Evolutionary conservation across 1,284 basidiomycete species (phyloP), one percentile per base, ranked within the genome.

Genomic region (Ceratobasidium theobromae): DNA sequence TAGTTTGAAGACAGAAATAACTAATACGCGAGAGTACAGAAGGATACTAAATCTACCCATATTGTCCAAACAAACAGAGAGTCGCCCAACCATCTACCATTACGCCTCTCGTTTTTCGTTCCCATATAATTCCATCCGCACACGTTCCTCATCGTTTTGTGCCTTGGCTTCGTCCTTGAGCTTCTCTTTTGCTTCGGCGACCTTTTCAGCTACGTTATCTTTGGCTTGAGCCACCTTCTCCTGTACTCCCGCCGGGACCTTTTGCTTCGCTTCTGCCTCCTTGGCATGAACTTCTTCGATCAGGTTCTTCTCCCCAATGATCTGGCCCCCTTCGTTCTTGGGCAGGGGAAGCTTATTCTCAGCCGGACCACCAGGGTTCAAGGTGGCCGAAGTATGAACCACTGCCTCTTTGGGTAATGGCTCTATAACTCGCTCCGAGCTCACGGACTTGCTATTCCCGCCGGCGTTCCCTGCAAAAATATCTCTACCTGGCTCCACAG

Each of bases 401-500:
- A 51, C 67, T 45, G 65, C 52, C 32, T 30, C 43, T 45, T 66
- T 66, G 0, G 49, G 30, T 40, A 55, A 41, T 12, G 52, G 57
- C 73, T 78, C 77, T 68, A 76, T 75, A 18, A 78, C 77, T 41
- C 74, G 75, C 25, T 71, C 76, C 6, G 72, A 75, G 18, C 77
- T 74, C 9, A 76, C 79, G 0, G 77, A 66, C 28, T 69, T 64
- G 3, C 40, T 28, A 30, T 62, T n/a, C n/a, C n/a, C 57, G 30
- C 43, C 64, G n/a, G 16, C 27, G 25, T 68, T 55, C 14, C 52
- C 62, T 6, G 69, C 86, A 72, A 91, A 90, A 65, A 89, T 78
- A 71, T 90, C 84, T 9, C 76, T 79, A 0, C 88, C 88, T 3
- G 88, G 88, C 70, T 88, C 86, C 0, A 86, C 76, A 70, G 83